Conservation (phyloP, 2,329 filamentous ascomycete species). For the Colletotrichum gloeosporioides region DNA sequence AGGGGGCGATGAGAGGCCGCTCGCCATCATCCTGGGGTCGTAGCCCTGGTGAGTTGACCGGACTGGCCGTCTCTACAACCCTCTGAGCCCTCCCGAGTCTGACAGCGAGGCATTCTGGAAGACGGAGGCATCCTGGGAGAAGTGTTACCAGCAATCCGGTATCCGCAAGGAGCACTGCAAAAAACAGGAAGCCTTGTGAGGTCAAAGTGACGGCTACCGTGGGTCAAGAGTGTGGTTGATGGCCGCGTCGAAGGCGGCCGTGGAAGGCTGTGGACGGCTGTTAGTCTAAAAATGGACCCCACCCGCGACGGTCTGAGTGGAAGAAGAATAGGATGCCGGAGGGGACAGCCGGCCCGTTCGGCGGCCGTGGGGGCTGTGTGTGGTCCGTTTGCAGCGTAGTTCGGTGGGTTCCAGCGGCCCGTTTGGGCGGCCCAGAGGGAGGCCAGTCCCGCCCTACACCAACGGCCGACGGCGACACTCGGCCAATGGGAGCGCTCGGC, state of each 20-base stretch:
- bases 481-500: neutral
- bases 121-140: neutral
- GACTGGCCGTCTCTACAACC: neutral
- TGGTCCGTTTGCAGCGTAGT: slow-evolving; percentile 2
- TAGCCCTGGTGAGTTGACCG: neutral
- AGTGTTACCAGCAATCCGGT: neutral
- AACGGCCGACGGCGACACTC: neutral
- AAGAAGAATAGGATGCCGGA: neutral
- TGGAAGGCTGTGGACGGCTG: slow-evolving; percentile 5
- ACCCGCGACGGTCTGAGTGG: neutral
- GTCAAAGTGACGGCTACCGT: neutral
- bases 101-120: neutral
- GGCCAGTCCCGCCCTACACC: neutral
- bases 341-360: slow-evolving; percentile 11
- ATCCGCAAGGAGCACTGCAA: neutral
- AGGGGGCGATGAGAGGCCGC: neutral
- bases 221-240: neutral
- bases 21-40: neutral
- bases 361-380: slow-evolving; percentile 18
- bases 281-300: neutral
- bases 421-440: slow-evolving; percentile 11
- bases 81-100: neutral
- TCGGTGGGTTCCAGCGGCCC: slow-evolving; percentile 13
- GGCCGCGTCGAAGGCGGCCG: slow-evolving; percentile 6
- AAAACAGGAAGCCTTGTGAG: slow-evolving; percentile 13